Percentiles rank a stretch among this genome's conserved stretches.
These are phyloP conservation scores for Fibroporia radiculosa DNA, from an alignment of 768 basidiomycete species.

Conservation along the genomic window DNA sequence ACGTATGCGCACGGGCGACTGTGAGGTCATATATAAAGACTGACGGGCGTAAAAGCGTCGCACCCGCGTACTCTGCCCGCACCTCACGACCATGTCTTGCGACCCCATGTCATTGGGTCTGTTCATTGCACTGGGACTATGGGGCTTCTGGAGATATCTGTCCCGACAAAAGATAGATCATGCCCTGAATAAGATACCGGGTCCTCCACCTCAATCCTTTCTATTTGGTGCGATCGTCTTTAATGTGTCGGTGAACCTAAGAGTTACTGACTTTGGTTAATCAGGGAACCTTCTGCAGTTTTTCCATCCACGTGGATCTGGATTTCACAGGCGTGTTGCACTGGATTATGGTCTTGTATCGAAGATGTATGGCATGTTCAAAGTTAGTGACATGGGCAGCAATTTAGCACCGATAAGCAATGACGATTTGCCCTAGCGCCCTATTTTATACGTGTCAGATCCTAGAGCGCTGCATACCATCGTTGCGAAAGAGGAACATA, in stretches of 20 bases:
- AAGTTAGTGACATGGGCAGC: conserved; percentile 14
- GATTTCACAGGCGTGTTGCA: conserved; percentile 12
- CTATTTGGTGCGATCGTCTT: conserved; percentile 5
- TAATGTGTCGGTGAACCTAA: neutral
- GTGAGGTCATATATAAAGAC: too few relatives aligned
- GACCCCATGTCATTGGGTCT: too few relatives aligned
- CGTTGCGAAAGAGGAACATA: conserved; percentile 30
- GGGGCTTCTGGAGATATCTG: too few relatives aligned
- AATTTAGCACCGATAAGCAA: neutral
- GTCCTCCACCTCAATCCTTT: conserved; percentile 8
- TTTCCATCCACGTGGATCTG: conserved; percentile 9
- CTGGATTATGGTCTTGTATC: conserved; percentile 12
- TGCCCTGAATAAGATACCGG: conserved; percentile 13
- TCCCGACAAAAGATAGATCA: too few relatives aligned
- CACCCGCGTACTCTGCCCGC: too few relatives aligned
- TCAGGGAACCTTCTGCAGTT: conserved; percentile 17
- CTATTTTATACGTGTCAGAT: conserved; percentile 33
- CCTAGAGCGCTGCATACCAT: conserved; percentile 40
- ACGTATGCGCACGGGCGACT: too few relatives aligned
- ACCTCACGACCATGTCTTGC: too few relatives aligned
- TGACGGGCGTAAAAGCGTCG: too few relatives aligned
- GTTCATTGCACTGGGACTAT: too few relatives aligned
- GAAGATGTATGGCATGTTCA: conserved; percentile 14
- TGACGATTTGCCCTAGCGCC: conserved; percentile 13
- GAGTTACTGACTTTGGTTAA: neutral